Conservation (phyloP, 495 filamentous ascomycete genomes). For the Neurospora tetraspora region DNA sequence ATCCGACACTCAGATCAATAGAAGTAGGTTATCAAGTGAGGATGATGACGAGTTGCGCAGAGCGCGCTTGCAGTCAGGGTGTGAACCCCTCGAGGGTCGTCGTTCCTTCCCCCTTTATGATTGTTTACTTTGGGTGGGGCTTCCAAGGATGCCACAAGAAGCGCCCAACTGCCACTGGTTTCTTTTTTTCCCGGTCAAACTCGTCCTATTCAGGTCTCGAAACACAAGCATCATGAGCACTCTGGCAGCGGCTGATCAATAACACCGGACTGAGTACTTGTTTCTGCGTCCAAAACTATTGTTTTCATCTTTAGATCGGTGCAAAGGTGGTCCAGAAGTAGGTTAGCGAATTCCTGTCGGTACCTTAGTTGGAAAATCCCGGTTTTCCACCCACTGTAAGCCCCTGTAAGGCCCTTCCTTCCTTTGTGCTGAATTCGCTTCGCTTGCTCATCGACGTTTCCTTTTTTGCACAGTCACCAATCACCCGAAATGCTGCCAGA, state of each 20-base stretch:
- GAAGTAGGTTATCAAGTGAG: too few relatives aligned
- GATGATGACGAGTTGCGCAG: too few relatives aligned
- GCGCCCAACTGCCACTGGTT: too few relatives aligned
- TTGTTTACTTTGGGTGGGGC: not conserved
- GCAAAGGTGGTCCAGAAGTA: too few relatives aligned
- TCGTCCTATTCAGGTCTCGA: too few relatives aligned
- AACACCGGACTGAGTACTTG: too few relatives aligned
- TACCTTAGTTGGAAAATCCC: not conserved
- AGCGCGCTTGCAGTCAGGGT: too few relatives aligned
- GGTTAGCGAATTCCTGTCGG: not conserved
- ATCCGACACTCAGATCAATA: too few relatives aligned
- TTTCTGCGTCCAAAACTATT: not conserved
- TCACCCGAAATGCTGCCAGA: not conserved
- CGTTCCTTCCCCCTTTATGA: not conserved
- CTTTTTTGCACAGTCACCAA: not conserved
- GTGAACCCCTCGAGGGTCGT: not conserved
- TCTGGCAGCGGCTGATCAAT: too few relatives aligned
- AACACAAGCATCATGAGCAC: too few relatives aligned
- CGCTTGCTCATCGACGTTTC: not conserved
- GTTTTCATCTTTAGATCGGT: not conserved
- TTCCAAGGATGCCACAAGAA: too few relatives aligned
- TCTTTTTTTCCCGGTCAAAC: too few relatives aligned
- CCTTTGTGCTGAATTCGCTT: not conserved
- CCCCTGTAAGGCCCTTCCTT: not conserved
- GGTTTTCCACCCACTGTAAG: not conserved